Base-by-base conservation (phyloP, 768 basidiomycete species). In the Mycena pura region DNA sequence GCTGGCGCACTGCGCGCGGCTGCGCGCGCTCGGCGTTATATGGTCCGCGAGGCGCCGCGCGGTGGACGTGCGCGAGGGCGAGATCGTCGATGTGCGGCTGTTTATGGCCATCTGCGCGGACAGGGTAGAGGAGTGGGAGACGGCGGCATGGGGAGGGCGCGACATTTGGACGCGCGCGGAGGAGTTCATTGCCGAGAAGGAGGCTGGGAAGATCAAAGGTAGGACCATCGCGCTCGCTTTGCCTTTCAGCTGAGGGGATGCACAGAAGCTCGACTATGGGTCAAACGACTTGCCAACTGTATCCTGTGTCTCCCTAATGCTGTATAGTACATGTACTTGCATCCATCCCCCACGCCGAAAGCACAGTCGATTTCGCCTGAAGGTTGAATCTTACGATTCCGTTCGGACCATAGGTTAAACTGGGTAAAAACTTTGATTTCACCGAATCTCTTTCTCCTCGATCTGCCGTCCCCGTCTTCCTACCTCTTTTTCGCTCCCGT, bases 101-200 rank as follows among this genome's bases (percentile, higher is more conserved):
- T 63, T 63, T 7, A 45, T 63, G 62, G 24, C 38, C 1, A 21
- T 51, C 17, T 44, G 48, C 19, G 34, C 5, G 25, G 55, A 57
- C 13, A 7, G 17, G 43, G 41, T 38, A 11, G 49, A 45, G 36
- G 62, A 57, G 6, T 57, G 62, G 62, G 56, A 36, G 41, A 19
- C 27, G 10, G 44, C 34, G 9, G 55, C 50, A 28, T 17, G 22
- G 8, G 53, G 60, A 3, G 55, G 50, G 28, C 7, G 29, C 6
- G 62, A 57, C 31, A 46, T 63, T 13, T 63, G 62, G 62, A 45
- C 49, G 22, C 43, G 56, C 4, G 62, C 43, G 27, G 62, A 57
- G 49, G 50, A 27, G 43, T 63, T 63, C n/a, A 47, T 63, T 24
- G 41, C 49, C 5, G 47, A 32, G 36, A 63, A 63, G 31, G 10